Evolutionary conservation across 345 rosid genomes (phyloP).

Genomic region (Arabidopsis arenosa): DNA sequence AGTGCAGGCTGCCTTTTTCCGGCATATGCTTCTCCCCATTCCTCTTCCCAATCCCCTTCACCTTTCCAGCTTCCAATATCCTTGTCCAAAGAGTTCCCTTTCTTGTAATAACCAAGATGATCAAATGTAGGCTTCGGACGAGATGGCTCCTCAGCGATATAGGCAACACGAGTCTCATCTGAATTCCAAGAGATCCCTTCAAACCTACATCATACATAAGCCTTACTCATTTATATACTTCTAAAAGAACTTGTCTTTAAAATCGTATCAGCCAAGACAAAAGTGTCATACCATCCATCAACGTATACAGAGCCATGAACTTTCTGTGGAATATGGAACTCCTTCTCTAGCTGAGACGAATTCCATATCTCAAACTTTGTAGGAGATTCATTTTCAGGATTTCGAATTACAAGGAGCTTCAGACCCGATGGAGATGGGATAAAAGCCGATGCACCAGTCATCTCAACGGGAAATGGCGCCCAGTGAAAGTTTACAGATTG

Average conservation of each 20-base stretch:
- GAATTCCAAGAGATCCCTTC: constrained; percentile 96
- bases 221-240: constrained; percentile 32
- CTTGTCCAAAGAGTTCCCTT: constrained; percentile 56
- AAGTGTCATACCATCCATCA: constrained; percentile 76
- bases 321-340: constrained; percentile 74
- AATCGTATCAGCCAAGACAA: background rate
- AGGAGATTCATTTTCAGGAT: constrained; percentile 82
- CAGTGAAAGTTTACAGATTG: constrained; percentile 62
- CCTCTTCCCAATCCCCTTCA: constrained; percentile 97
- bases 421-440: constrained; percentile 87
- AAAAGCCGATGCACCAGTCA: constrained; percentile 67
- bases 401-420: constrained; percentile 76
- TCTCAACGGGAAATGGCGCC: constrained; percentile 87
- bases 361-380: constrained; percentile 86
- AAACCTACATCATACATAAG: constrained; percentile 59
- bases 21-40: constrained; percentile 94
- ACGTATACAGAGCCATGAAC: constrained; percentile 79
- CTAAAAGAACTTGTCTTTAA: background rate
- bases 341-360: constrained; percentile 77
- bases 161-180: constrained; percentile 76
- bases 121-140: constrained; percentile 67
- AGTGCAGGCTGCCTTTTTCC: constrained; percentile 85
- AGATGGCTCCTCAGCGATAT: constrained; percentile 83
- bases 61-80: constrained; percentile 85
- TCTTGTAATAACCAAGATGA: constrained; percentile 58